Evolutionary conservation across 2,329 filamentous ascomycete genomes (phyloP).

Genomic region (Pestalotiopsis fici): DNA sequence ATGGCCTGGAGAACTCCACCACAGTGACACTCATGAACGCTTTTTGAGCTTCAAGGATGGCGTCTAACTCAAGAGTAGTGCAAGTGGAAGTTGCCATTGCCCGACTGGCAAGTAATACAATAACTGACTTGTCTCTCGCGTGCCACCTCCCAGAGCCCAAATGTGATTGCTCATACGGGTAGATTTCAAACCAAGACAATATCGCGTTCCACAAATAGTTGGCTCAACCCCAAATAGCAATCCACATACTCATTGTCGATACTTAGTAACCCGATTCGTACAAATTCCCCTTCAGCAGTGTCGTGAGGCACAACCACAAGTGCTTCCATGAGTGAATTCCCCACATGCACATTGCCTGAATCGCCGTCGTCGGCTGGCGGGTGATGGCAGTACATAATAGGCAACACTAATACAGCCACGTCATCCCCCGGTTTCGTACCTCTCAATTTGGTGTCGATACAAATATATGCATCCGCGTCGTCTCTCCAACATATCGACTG

Average conservation of each 20-base stretch:
- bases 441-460: neutral
- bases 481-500: neutral
- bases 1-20: conserved; percentile 10
- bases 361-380: neutral
- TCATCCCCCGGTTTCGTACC: neutral
- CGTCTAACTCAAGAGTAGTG: too few species aligned
- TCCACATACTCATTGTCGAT: neutral
- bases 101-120: too few species aligned
- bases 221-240: neutral
- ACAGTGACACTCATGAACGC: conserved; percentile 9
- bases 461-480: neutral
- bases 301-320: neutral
- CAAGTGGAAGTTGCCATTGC: too few species aligned
- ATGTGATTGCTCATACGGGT: neutral
- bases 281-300: neutral
- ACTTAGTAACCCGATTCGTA: neutral
- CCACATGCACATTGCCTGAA: neutral
- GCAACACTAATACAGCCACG: neutral
- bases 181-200: neutral
- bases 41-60: too few species aligned
- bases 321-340: neutral
- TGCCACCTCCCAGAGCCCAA: too few species aligned
- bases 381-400: neutral
- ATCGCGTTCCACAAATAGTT: neutral
- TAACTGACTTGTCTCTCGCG: too few species aligned